Percentiles rank a stretch among this genome's conserved stretches.
These are phyloP conservation scores for Microcera coccophila DNA, from an alignment of 2,329 filamentous ascomycete species.

Conservation along the genomic window DNA sequence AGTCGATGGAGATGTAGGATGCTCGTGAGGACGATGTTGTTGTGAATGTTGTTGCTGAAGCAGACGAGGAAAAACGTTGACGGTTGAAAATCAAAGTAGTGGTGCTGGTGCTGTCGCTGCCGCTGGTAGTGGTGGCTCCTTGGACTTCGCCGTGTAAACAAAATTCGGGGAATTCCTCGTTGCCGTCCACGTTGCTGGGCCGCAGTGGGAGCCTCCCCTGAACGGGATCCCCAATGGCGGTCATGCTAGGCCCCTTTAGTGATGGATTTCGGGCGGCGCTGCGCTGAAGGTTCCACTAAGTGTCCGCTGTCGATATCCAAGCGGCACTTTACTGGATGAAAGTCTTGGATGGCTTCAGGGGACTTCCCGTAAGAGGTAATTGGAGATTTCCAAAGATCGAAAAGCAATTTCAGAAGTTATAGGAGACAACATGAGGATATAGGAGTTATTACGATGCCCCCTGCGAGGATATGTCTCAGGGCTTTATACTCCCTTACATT, in stretches of 20 bases:
- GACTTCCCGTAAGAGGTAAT: neutral
- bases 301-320: neutral
- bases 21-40: constrained; percentile 22
- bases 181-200: constrained; percentile 36
- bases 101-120: constrained; percentile 14
- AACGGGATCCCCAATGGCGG: constrained; percentile 14
- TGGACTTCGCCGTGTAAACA: constrained; percentile 38
- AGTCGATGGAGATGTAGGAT: constrained; percentile 24
- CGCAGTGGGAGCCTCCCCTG: constrained; percentile 22
- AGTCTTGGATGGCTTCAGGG: neutral
- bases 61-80: constrained; percentile 24
- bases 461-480: too few species aligned
- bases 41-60: constrained; percentile 20
- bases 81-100: constrained; percentile 26
- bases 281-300: too few species aligned
- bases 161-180: constrained; percentile 39
- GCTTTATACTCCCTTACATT: too few species aligned
- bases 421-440: too few species aligned
- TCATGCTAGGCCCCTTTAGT: constrained; percentile 20
- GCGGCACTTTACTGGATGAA: neutral
- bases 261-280: constrained; percentile 10
- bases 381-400: neutral
- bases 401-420: neutral
- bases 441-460: too few species aligned
- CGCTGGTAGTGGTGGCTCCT: neutral